Evolutionary conservation across 208 protist genomes (phyloP), one percentile per base, ranked within the genome.

Genomic region (Trichomonas gallinae): DNA sequence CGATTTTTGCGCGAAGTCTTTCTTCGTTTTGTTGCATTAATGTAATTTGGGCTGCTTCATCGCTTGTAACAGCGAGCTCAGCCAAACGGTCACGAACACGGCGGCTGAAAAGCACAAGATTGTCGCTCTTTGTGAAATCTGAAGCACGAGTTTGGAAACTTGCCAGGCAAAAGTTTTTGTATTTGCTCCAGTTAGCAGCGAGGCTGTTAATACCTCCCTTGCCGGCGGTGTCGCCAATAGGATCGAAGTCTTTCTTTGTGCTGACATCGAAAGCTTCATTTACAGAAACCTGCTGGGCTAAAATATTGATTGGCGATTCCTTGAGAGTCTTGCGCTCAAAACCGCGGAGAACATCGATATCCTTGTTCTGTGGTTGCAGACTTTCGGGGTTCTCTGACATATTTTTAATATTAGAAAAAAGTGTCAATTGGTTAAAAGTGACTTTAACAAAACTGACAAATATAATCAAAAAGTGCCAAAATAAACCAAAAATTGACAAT

Each of bases 1-100:
- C 21, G 34, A 93, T 93, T 58, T 93, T 44, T 34, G 17, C 10
- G n/a, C 87, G 40, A 13, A 93, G 44, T 38, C 44, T 23, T 93
- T 93, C 87, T 93, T 93, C 87, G 31, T 93, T 93, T 93, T 93
- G 87, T 26, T 93, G 87, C 87, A 93, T 93, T 34, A 93, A 38
- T 8, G 87, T 51, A 38, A 93, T 48, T 42, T 44, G 23, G 15
- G 42, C 40, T 34, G 87, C 87, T 38, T 93, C 87, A 93, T 93
- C 87, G 31, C n/a, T 44, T n/a, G 87, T 93, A 38, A 93, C 87
- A 17, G 87, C 87, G n/a, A 93, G n/a, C 26, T 93, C 87, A 21
- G 87, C 87, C 2, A 93, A 38, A 4, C 44, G 87, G 44, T 93
- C 87, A 38, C 87, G 40, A 48, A 93, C 87, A 6, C 44, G 87